Percentiles rank a stretch among this genome's conserved stretches.
Evolutionary conservation across 73 alveolate genomes (phyloP).

Genomic region (Paraurostyla sp.): DNA sequence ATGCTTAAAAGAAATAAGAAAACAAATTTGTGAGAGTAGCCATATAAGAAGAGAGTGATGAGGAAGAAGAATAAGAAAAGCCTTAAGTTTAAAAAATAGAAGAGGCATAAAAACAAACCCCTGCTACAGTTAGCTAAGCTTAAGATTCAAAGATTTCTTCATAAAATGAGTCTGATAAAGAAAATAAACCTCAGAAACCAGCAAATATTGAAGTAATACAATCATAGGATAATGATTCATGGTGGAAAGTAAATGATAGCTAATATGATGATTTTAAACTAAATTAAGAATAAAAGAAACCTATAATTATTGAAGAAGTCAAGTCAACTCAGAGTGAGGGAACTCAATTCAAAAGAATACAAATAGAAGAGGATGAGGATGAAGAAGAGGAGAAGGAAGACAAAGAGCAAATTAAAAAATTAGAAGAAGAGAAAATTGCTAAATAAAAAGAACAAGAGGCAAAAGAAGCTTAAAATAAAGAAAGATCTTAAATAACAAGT

Average conservation of each 20-base stretch:
- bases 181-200: neutral
- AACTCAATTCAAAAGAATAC: neutral
- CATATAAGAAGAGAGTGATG: conserved; percentile 81
- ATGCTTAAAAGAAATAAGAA: neutral
- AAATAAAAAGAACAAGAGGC: neutral
- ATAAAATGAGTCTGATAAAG: neutral
- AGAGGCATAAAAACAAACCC: too few relatives aligned
- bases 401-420: neutral
- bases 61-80: conserved; percentile 67
- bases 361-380: neutral
- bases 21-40: conserved; percentile 73
- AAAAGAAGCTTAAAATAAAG: neutral
- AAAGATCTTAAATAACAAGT: neutral
- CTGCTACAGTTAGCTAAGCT: too few relatives aligned
- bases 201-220: neutral
- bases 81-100: neutral
- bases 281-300: neutral
- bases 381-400: neutral
- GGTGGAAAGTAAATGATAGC: neutral
- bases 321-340: neutral
- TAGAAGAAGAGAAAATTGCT: neutral
- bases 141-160: neutral
- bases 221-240: neutral
- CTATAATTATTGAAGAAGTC: neutral
- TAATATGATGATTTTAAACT: too few relatives aligned